Conservation (phyloP, 306 rosid species). For the Ormosia emarginata region DNA sequence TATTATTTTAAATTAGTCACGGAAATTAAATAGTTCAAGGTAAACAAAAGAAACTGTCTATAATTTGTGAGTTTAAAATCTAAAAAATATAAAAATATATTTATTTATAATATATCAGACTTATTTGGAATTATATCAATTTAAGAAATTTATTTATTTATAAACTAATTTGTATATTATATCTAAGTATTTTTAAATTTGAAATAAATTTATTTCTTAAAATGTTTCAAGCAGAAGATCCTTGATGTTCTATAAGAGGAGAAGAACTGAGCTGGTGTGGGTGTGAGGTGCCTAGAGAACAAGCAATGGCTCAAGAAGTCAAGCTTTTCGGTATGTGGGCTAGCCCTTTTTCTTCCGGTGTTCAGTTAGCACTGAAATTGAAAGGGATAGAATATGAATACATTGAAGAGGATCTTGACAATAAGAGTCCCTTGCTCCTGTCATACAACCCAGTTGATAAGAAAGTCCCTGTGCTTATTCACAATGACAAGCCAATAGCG, state of each 20-base stretch:
- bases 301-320: neutral
- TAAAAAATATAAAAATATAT: too few species aligned
- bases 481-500: neutral
- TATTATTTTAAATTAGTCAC: too few species aligned
- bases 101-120: too few species aligned
- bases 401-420: neutral
- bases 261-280: neutral
- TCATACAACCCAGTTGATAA: neutral
- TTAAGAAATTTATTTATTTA: too few species aligned
- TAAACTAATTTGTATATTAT: too few species aligned
- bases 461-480: neutral
- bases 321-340: neutral
- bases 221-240: too few species aligned
- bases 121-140: too few species aligned
- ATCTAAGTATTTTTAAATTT: too few species aligned
- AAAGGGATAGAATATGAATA: neutral
- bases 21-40: too few species aligned
- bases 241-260: neutral
- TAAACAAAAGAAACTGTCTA: too few species aligned
- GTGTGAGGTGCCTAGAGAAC: neutral
- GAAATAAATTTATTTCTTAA: too few species aligned
- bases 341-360: neutral
- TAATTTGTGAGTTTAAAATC: too few species aligned
- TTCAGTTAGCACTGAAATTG: neutral
- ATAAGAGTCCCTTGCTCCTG: neutral